A percentile compares a stretch with the other conserved stretches of the same genome.
These are phyloP conservation scores for Dioscorea cayenensis DNA, from an alignment of 116 monocot species.

Conservation along the genomic window DNA sequence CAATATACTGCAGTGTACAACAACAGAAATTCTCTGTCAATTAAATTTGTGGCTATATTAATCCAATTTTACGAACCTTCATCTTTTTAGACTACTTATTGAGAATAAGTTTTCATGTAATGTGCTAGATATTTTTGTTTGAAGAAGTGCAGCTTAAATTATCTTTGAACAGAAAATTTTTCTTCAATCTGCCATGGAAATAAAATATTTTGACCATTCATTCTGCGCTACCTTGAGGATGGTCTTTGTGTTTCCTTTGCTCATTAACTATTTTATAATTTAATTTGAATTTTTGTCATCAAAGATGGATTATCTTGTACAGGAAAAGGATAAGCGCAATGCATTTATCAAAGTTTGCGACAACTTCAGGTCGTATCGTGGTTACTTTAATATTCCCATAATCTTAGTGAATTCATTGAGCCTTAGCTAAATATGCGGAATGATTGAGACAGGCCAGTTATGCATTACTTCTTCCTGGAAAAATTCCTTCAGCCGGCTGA, in stretches of 20 bases:
- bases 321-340: constrained; percentile 89
- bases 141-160: too few species aligned
- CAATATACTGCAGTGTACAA: too few species aligned
- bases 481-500: constrained; percentile 82
- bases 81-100: too few species aligned
- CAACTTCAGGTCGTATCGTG: constrained; percentile 63
- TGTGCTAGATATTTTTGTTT: neutral
- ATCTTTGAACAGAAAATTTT: neutral
- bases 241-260: neutral
- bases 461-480: constrained; percentile 96
- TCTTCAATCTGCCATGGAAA: too few species aligned
- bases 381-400: constrained; percentile 1
- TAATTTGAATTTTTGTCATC: neutral
- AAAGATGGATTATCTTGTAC: constrained; percentile 7
- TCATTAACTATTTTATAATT: neutral
- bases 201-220: too few species aligned
- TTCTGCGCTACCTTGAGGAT: neutral
- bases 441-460: constrained; percentile 64
- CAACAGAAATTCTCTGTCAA: neutral
- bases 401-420: neutral
- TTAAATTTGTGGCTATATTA: neutral
- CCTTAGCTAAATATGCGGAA: constrained; percentile 1
- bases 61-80: too few species aligned
- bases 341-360: constrained; percentile 80
- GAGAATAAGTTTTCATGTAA: too few species aligned